phyloP scores from a whole-genome alignment of 352 stramenopile species.

The Pythium brassicae region DNA sequence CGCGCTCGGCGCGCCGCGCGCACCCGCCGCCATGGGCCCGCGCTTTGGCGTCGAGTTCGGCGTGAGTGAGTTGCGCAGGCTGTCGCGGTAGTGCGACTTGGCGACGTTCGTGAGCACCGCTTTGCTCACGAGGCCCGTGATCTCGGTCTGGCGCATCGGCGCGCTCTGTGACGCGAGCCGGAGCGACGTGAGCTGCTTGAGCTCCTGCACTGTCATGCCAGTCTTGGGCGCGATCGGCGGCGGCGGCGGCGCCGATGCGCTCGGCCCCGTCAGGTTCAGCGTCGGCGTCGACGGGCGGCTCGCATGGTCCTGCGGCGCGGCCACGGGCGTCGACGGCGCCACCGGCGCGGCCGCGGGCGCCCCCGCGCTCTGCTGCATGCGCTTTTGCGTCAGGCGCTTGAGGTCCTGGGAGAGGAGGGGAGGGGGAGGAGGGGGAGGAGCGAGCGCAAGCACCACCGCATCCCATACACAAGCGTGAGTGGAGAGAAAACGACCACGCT shows the following conservation, averaged over 20 bases:
- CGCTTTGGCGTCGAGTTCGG: conserved; percentile 49
- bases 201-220: conserved; percentile 82
- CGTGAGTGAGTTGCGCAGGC: conserved; percentile 48
- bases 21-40: neutral
- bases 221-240: conserved; percentile 60
- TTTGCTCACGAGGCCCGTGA: conserved; percentile 71
- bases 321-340: conserved; percentile 23
- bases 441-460: no score
- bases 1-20: conserved; percentile 13
- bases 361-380: conserved; percentile 65
- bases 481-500: no score
- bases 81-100: conserved; percentile 80
- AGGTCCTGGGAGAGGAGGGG: conserved; percentile 33
- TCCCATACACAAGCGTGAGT: no score
- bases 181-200: conserved; percentile 82
- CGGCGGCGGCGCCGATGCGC: conserved; percentile 27
- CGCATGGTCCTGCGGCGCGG: conserved; percentile 19
- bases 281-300: conserved; percentile 49
- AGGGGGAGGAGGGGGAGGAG: neutral
- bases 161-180: conserved; percentile 70
- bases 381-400: conserved; percentile 81
- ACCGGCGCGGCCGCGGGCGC: conserved; percentile 2
- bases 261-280: conserved; percentile 56
- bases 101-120: conserved; percentile 66
- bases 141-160: conserved; percentile 55